Evolutionary conservation across 495 filamentous ascomycete genomes (phyloP), one percentile per base, ranked within the genome.

Genomic region (Aspergillus sparsus): DNA sequence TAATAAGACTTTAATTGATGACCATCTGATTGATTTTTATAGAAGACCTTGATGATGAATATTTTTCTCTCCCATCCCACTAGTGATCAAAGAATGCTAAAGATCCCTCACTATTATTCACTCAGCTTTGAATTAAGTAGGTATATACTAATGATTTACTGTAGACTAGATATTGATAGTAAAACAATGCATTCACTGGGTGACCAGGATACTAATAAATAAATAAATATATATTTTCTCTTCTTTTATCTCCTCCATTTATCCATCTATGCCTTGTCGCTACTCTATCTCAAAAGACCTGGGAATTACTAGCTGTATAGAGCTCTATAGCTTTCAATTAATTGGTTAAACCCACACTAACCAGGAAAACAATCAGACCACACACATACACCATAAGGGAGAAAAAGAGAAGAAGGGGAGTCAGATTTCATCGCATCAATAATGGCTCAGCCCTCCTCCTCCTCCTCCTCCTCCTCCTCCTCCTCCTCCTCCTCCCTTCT

Each of bases 381-480:
- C 37, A 41, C 11, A 41, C 10, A 41, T 7, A 41, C 11, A 41
- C 10, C 4, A 41, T 6, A n/a, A 41, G 37, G 37, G 37, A 41
- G 37, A 12, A 56, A 32, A 41, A 41, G 37, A 41, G 37, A 41
- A 41, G 37, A 41, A 11, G 10, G 37, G 7, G n/a, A 11, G 7
- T 41, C 37, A 6, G 37, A 41, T 9, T 41, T 49, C 32, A 70
- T 31, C 51, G 72, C 70, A 31, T 65, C 62, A 65, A 69, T 71
- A 35, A 74, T 71, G 52, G 64, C 36, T 63, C 63, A 4, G 53
- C 39, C 7, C 71, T 31, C 0, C 58, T 61, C 53, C 56, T 60
- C 47, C 61, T 60, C 11, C 72, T 53, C 10, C 2, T 32, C 59
- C 16, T 33, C 49, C 41, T 47, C 47, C 27, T 33, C 37, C 7